phyloP scores from a whole-genome alignment of 2,329 filamentous ascomycete genomes.

The Nannizziopsis barbatae region DNA sequence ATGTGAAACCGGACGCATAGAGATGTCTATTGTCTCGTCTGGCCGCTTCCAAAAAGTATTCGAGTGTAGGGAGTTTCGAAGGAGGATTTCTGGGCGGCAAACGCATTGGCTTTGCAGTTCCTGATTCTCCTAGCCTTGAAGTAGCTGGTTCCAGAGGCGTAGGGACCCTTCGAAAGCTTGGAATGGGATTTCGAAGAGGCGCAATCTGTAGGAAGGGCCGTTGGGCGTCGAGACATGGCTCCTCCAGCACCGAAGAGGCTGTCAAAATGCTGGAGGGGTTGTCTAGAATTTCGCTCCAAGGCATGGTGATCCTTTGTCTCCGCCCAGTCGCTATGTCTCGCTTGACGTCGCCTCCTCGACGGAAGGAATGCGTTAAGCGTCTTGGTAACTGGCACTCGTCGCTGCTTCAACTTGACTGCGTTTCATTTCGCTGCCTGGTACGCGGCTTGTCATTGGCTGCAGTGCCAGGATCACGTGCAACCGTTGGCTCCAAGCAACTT shows the following conservation, averaged over 20 bases:
- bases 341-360: too few relatives aligned
- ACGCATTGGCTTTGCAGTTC: slow-evolving; percentile 21
- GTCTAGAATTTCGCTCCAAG: slow-evolving; percentile 12
- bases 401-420: neutral
- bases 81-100: slow-evolving; percentile 23
- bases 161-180: slow-evolving; percentile 32
- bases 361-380: neutral
- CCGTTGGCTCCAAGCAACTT: too few relatives aligned
- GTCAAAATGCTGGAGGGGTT: slow-evolving; percentile 15
- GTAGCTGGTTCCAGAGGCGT: slow-evolving; percentile 38
- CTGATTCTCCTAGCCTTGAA: slow-evolving; percentile 24
- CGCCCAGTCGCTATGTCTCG: neutral
- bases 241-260: slow-evolving; percentile 29
- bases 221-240: slow-evolving; percentile 30
- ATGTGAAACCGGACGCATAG: slow-evolving; percentile 21
- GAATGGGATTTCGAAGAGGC: slow-evolving; percentile 38
- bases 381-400: neutral
- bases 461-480: too few relatives aligned
- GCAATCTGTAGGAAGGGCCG: slow-evolving; percentile 36
- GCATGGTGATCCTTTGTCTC: slow-evolving; percentile 2
- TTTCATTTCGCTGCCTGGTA: too few relatives aligned
- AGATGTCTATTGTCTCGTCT: slow-evolving; percentile 29
- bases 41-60: slow-evolving; percentile 28
- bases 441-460: too few relatives aligned
- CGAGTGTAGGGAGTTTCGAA: slow-evolving; percentile 27